Conservation (phyloP, 2,329 filamentous ascomycete genomes). For the Fulvia fulva region DNA sequence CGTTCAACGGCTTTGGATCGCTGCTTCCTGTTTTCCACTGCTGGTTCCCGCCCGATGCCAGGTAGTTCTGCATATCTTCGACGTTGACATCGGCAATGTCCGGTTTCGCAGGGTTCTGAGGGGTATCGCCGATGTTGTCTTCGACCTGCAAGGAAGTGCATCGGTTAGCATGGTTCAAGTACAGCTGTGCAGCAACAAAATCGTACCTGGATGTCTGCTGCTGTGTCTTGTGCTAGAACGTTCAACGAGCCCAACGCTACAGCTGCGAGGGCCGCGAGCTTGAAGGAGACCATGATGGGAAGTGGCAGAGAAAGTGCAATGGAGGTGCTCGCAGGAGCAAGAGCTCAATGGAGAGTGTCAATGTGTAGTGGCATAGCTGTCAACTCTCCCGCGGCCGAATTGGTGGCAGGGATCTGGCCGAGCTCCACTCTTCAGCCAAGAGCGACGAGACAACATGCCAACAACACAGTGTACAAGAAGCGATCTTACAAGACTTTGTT, state of each 20-base stretch:
- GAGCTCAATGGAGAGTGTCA: too few species aligned
- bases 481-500: not conserved
- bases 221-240: conserved; percentile 54
- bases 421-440: too few species aligned
- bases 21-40: conserved; percentile 21
- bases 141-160: conserved; percentile 16
- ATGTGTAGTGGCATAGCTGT: too few species aligned
- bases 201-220: conserved; percentile 28
- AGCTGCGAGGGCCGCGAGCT: conserved; percentile 67
- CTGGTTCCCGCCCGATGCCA: conserved; percentile 10
- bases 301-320: not conserved
- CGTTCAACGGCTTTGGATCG: conserved; percentile 53
- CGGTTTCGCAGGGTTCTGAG: conserved; percentile 7
- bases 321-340: not conserved
- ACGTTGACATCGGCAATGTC: conserved; percentile 14
- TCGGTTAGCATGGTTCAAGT: conserved; percentile 18
- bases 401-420: too few species aligned
- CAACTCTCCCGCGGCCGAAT: too few species aligned
- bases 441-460: not conserved
- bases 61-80: conserved; percentile 20
- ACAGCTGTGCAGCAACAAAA: conserved; percentile 7
- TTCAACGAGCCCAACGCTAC: conserved; percentile 66
- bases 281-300: conserved; percentile 64
- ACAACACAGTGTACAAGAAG: not conserved
- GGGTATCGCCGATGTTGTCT: conserved; percentile 13